Conservation (phyloP, 805 yeast species). For the Candida maesae region DNA sequence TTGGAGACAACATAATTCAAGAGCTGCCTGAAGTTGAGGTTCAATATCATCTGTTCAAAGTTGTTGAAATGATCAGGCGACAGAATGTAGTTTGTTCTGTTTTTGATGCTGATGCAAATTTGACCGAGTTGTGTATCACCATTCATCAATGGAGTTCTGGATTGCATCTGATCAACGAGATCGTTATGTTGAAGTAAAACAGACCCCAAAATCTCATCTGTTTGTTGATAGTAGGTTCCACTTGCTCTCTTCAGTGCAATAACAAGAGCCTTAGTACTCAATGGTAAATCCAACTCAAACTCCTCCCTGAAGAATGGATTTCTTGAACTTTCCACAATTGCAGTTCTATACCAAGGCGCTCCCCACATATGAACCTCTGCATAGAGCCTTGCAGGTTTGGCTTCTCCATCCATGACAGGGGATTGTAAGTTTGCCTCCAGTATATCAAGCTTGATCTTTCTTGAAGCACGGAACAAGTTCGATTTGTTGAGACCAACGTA, state of each 20-base stretch:
- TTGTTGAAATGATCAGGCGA: conserved; percentile 57
- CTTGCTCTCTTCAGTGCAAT: conserved; percentile 39
- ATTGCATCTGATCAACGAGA: conserved; percentile 13
- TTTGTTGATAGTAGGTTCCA: conserved; percentile 11
- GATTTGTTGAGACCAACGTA: conserved; percentile 32
- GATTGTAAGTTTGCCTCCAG: conserved; percentile 59
- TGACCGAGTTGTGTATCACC: conserved; percentile 49
- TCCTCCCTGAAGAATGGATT: conserved; percentile 85
- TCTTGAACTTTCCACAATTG: conserved; percentile 44
- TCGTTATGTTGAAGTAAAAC: conserved; percentile 8
- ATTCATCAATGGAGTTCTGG: conserved; percentile 43
- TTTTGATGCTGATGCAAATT: conserved; percentile 46
- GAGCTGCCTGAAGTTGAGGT: conserved; percentile 50
- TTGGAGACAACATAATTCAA: conserved; percentile 36
- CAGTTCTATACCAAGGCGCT: conserved; percentile 74
- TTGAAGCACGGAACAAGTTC: conserved; percentile 46
- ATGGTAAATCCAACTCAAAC: conserved; percentile 57
- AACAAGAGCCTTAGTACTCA: conserved; percentile 46
- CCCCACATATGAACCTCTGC: conserved; percentile 74
- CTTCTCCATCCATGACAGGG: not conserved
- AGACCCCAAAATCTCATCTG: conserved; percentile 35
- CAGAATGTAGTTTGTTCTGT: conserved; percentile 53
- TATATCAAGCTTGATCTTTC: conserved; percentile 51
- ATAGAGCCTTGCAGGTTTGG: conserved; percentile 38
- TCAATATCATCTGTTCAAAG: conserved; percentile 57